Conservation (phyloP, 495 filamentous ascomycete genomes). For the Daldinia vernicosa region DNA sequence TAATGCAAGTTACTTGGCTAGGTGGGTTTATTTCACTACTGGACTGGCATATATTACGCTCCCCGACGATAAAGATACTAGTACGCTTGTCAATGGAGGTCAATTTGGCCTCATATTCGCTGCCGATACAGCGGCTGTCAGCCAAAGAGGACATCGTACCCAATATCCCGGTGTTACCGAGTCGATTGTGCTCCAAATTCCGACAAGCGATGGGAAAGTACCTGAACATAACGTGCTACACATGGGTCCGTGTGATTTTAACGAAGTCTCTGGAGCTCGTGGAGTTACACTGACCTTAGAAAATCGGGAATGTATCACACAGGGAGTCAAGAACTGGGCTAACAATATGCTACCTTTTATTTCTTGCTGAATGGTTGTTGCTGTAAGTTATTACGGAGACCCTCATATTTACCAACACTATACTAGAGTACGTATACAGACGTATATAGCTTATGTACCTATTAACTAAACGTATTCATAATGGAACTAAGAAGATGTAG, state of each 20-base stretch:
- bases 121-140: constrained; percentile 59
- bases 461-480: too few relatives aligned
- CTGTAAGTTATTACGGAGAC: too few relatives aligned
- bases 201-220: constrained; percentile 48
- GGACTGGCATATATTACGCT: constrained; percentile 63
- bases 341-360: neutral
- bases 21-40: constrained; percentile 62
- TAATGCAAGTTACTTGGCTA: constrained; percentile 24
- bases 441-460: too few relatives aligned
- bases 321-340: neutral
- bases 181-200: constrained; percentile 56
- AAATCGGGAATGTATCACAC: neutral
- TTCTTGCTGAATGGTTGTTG: neutral
- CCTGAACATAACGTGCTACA: constrained; percentile 55
- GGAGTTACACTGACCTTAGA: neutral
- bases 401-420: too few relatives aligned
- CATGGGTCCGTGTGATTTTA: constrained; percentile 23
- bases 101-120: constrained; percentile 59
- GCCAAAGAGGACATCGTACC: constrained; percentile 58
- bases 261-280: constrained; percentile 28
- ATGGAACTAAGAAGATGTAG: too few relatives aligned
- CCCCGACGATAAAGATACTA: constrained; percentile 50
- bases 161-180: constrained; percentile 55
- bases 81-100: constrained; percentile 56
- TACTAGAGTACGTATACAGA: too few relatives aligned